Evolutionary conservation across 495 filamentous ascomycete genomes (phyloP).

Genomic region (Xylaria castorea): DNA sequence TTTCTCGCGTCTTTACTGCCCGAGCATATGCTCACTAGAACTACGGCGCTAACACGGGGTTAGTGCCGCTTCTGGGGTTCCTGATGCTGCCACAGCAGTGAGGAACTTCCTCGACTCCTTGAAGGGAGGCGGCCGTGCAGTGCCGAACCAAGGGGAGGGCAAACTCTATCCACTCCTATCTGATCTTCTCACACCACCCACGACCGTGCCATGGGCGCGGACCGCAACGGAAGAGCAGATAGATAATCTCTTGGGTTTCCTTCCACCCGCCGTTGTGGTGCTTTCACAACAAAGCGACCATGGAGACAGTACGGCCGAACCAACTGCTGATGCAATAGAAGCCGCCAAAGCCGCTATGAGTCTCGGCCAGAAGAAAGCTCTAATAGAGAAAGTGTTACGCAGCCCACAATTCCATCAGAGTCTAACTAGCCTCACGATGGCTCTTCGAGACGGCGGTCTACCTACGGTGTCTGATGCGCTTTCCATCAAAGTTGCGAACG

Average conservation of each 20-base stretch:
- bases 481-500: constrained; percentile 77
- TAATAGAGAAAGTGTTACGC: constrained; percentile 82
- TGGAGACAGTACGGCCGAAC: constrained; percentile 57
- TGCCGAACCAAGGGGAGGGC: constrained; percentile 50
- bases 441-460: constrained; percentile 89
- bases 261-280: constrained; percentile 73
- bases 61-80: constrained; percentile 50
- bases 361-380: constrained; percentile 76
- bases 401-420: constrained; percentile 93
- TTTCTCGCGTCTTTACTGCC: constrained; percentile 25
- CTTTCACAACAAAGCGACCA: constrained; percentile 70
- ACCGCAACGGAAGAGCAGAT: constrained; percentile 66
- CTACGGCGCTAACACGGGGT: constrained; percentile 43
- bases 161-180: constrained; percentile 82
- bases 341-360: constrained; percentile 78
- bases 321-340: constrained; percentile 67
- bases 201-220: constrained; percentile 79
- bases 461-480: constrained; percentile 88
- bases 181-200: constrained; percentile 79
- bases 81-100: constrained; percentile 70
- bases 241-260: constrained; percentile 74
- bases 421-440: constrained; percentile 80
- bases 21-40: constrained; percentile 17
- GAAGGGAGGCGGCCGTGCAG: constrained; percentile 59
- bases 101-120: constrained; percentile 90